A percentile compares a stretch with the other conserved stretches of the same genome.
These are phyloP conservation scores for Chlamydomonas eustigma DNA, from an alignment of 139 green algal genomes.

Conservation along the genomic window DNA sequence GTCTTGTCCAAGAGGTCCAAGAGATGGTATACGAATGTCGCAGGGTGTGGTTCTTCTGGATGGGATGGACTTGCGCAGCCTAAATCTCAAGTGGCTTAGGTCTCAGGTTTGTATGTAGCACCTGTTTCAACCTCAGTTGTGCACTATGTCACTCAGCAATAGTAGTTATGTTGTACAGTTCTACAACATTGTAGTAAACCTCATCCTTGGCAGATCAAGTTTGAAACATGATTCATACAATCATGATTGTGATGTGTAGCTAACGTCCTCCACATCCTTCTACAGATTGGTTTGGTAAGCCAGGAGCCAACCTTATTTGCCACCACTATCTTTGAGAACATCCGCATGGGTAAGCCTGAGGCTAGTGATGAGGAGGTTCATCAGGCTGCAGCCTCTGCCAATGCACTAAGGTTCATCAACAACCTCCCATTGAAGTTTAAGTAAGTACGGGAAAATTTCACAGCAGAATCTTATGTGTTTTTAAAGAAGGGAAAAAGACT, in stretches of 20 bases:
- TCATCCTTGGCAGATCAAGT: too few species aligned
- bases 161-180: too few species aligned
- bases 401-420: constrained; percentile 77
- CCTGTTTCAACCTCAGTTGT: too few species aligned
- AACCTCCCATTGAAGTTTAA: constrained; percentile 28
- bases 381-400: constrained; percentile 63
- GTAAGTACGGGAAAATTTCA: background rate
- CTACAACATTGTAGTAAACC: too few species aligned
- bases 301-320: constrained; percentile 93
- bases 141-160: too few species aligned
- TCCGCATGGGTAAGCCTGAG: constrained; percentile 52
- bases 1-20: too few species aligned
- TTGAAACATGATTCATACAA: too few species aligned
- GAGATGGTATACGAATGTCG: too few species aligned
- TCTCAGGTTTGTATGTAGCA: constrained; percentile 34
- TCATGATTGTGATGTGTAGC: too few species aligned
- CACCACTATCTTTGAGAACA: constrained; percentile 83
- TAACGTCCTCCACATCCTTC: too few species aligned
- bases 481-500: too few species aligned
- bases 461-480: background rate
- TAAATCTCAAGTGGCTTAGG: constrained; percentile 75
- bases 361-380: constrained; percentile 57
- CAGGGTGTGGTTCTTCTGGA: constrained; percentile 65
- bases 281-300: constrained; percentile 66
- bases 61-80: constrained; percentile 62